phyloP scores from a whole-genome alignment of 2,329 filamentous ascomycete species.

The Penicillium brevicompactum region DNA sequence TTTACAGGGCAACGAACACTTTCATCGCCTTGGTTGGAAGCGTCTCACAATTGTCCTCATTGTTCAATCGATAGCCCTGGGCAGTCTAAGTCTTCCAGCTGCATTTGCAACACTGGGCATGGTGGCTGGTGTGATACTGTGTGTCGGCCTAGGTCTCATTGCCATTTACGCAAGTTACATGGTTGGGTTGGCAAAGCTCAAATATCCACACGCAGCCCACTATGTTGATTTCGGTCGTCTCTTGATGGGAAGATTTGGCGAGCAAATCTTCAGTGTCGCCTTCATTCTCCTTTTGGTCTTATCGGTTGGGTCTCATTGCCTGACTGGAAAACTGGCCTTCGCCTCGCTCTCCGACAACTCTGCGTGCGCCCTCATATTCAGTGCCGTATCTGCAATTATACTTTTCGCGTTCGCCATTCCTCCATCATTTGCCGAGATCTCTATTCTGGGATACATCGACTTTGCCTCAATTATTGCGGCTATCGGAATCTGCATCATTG shows the following conservation, averaged over 20 bases:
- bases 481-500: constrained; percentile 34
- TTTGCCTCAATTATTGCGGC: constrained; percentile 34
- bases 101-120: constrained; percentile 7
- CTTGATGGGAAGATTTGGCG: background rate
- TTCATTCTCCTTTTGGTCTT: constrained; percentile 4
- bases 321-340: constrained; percentile 3
- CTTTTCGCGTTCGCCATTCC: constrained; percentile 32
- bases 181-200: constrained; percentile 4
- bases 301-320: constrained; percentile 6
- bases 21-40: constrained; percentile 9
- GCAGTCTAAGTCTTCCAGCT: constrained; percentile 2
- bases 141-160: background rate
- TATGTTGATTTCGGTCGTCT: constrained; percentile 5
- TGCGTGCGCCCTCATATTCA: constrained; percentile 3
- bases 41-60: constrained; percentile 5
- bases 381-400: constrained; percentile 9
- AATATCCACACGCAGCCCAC: constrained; percentile 4
- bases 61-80: constrained; percentile 6
- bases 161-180: constrained; percentile 8
- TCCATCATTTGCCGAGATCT: constrained; percentile 34
- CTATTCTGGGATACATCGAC: constrained; percentile 36
- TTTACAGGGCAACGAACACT: background rate
- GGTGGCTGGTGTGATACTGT: constrained; percentile 1
- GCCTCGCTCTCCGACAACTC: background rate
- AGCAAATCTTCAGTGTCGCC: constrained; percentile 3